Evolutionary conservation across 148 eudicot species (phyloP), one percentile per base, ranked within the genome.

Genomic region (Cornus kousa): DNA sequence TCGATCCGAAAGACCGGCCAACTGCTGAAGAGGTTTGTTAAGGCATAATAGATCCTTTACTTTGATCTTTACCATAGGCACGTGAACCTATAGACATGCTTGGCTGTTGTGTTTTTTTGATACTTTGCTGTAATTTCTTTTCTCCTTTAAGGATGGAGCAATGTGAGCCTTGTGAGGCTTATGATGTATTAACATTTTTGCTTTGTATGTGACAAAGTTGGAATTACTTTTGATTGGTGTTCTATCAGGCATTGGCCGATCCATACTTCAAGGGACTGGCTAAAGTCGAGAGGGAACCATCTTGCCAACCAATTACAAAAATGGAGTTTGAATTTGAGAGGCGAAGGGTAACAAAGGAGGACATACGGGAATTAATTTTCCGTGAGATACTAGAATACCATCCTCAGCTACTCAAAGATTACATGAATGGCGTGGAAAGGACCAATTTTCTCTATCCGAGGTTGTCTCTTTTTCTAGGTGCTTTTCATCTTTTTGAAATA

Each of bases 241-340:
- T 59, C 37, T 81, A 43, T 33, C 75, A 90, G 94, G 91, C 94
- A 72, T 77, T 90, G 65, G 90, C 94, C 77, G 90, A 90, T 85
- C 94, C 91, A 24, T 90, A 90, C 81, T 90, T 90, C 81, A 87
- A 88, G 82, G 91, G 94, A 24, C 79, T 90, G 66, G 83, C 94
- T n/a, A 90, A 87, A 78, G 86, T 86, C 68, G 94, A 87, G 81
- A 90, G 94, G 68, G 94, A 90, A 77, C 94, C 94, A 3, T 86
- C 88, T 71, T 85, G 91, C 79, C 89, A 83, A 48, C 87, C 94
- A 74, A 90, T 90, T 68, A 85, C 91, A 11, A 90, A 88, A 78
- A 80, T 90, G 85, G 94, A 90, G 84, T 90, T 90, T 69, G 91
- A 90, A 74, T 90, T 90, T 76, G 94, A 90, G 84, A 84, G 94